Evolutionary conservation across 2,329 filamentous ascomycete genomes (phyloP), one percentile per base, ranked within the genome.

Genomic region (Lojkania enalia): DNA sequence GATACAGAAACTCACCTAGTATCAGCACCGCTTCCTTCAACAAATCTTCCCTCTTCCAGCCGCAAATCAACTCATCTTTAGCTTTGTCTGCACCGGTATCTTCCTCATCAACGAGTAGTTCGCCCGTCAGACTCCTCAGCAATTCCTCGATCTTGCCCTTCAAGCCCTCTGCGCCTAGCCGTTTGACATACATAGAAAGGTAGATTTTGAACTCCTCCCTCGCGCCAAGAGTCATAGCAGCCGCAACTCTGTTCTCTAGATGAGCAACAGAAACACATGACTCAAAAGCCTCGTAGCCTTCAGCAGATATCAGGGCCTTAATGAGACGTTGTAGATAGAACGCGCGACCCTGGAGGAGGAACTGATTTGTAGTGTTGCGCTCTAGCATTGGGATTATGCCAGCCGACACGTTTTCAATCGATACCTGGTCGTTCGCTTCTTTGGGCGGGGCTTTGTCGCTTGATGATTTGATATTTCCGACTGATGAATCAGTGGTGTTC

Each of bases 161-260:
- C 39, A 92, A 75, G 0, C 90, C 90, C 69, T 99, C 95, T 0
- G 90, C 90, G 1, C 94, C 94, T 4, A 99, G 81, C 0, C 94
- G 85, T 74, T 96, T 97, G 3, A 91, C 92, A 63, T 99, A 99
- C 90, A 97, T 97, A 62, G 90, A 87, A n/a, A 99, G 75, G 63
- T 97, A 97, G 1, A 96, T 77, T 45, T 90, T 84, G 73, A 97
- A 99, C 67, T 99, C 94, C 46, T 97, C 91, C 58, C 84, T 87
- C 0, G 94, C 87, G 3, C 87, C 88, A 1, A 99, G 75, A 48
- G 89, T 86, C 64, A 95, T 74, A 0, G 94, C 89, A 3, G 90
- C 95, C 2, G 94, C 92, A 35, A 99, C 85, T 29, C 95, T 83
- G 61, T 96, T 97, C 70, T 99, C 94, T 11, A 99, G 76, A 73